Percentiles rank a stretch among this genome's conserved stretches.
Conservation (phyloP, 108 stramenopile species). For the Skeletonema costatum region DNA sequence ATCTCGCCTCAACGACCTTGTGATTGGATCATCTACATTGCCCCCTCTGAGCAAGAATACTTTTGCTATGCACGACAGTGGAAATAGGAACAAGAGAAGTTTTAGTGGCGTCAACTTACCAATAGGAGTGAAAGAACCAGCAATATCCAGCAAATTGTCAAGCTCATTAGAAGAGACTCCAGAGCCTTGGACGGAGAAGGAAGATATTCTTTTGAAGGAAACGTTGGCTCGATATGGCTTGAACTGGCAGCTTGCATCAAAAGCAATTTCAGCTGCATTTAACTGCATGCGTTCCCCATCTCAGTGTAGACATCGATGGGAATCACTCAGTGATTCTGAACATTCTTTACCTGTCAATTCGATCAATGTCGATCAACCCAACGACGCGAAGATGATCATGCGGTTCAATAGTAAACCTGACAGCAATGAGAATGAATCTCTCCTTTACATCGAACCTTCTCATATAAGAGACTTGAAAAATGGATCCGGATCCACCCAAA, state of each 20-base stretch:
- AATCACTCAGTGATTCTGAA: conserved; percentile 17
- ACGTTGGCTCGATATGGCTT: conserved; percentile 49
- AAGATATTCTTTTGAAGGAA: conserved; percentile 59
- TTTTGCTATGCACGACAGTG: not conserved
- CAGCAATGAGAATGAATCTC: conserved; percentile 2
- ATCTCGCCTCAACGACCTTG: conserved; percentile 25
- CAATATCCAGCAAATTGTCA: conserved; percentile 5
- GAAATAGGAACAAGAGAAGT: conserved; percentile 2
- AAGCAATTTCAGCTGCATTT: conserved; percentile 44
- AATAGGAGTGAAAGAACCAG: conserved; percentile 69
- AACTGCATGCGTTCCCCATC: conserved; percentile 38
- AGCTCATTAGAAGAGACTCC: conserved; percentile 22
- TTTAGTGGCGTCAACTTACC: conserved; percentile 63
- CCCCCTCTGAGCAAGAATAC: not conserved
- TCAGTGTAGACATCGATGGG: conserved; percentile 77
- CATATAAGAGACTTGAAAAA: not conserved
- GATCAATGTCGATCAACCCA: not conserved
- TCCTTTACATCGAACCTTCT: conserved; percentile 5
- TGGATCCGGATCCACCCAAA: not conserved
- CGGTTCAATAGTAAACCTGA: not conserved
- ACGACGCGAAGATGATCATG: not conserved
- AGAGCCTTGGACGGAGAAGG: conserved; percentile 51
- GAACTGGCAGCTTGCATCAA: conserved; percentile 73
- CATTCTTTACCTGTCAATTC: not conserved
- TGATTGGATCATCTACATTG: conserved; percentile 6